A percentile compares a stretch with the other conserved stretches of the same genome.
Evolutionary conservation across 2,329 filamentous ascomycete species (phyloP).

Genomic region (Phoma sp.): DNA sequence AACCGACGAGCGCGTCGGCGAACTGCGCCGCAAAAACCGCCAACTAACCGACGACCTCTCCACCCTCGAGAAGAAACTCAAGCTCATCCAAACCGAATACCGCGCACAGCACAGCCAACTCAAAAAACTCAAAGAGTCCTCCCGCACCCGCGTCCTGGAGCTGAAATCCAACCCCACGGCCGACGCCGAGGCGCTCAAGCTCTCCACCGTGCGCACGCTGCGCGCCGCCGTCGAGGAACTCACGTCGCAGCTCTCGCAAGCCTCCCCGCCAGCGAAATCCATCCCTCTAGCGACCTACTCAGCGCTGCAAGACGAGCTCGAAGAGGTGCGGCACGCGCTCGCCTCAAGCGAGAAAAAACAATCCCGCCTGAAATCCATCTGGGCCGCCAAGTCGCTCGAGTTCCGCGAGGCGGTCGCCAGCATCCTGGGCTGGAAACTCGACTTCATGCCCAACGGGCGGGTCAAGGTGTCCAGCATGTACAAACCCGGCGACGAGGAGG

Average conservation of each 20-base stretch:
- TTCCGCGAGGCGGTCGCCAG: constrained; percentile 95
- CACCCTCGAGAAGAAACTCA: constrained; percentile 70
- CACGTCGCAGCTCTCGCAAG: constrained; percentile 69
- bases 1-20: constrained; percentile 74
- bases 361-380: constrained; percentile 88
- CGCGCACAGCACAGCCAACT: constrained; percentile 76
- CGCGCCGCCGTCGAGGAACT: constrained; percentile 85
- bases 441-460: constrained; percentile 96
- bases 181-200: constrained; percentile 82
- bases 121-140: constrained; percentile 67
- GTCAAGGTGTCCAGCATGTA: constrained; percentile 96
- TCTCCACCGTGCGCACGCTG: constrained; percentile 76
- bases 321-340: constrained; percentile 57
- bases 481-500: constrained; percentile 70
- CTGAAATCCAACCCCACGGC: constrained; percentile 92
- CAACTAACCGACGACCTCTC: constrained; percentile 80
- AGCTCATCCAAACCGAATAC: constrained; percentile 76
- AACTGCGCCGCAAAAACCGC: constrained; percentile 85
- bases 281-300: constrained; percentile 80
- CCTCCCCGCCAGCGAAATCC: constrained; percentile 45
- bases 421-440: constrained; percentile 90
- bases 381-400: constrained; percentile 86
- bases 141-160: constrained; percentile 81
- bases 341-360: constrained; percentile 80
- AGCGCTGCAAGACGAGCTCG: constrained; percentile 75